Evolutionary conservation across 805 yeast genomes (phyloP).

Genomic region (Schizosaccharomyces cryophilus): DNA sequence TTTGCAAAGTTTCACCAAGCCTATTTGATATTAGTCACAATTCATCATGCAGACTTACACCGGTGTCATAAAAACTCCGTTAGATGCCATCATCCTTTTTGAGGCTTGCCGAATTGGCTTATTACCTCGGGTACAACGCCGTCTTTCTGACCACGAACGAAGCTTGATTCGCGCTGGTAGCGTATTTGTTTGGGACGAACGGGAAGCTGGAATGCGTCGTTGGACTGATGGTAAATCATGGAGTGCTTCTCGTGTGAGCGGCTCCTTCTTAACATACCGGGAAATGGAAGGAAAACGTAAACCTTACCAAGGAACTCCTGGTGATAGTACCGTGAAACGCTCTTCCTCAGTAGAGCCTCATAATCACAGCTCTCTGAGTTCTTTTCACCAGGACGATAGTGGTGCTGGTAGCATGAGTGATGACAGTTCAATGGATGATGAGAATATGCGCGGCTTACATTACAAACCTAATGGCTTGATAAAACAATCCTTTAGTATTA

Average conservation of each 20-base stretch:
- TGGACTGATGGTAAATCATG: conserved; percentile 63
- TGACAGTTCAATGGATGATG: conserved; percentile 10
- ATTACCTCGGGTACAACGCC: conserved; percentile 32
- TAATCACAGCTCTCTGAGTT: not conserved
- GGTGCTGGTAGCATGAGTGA: conserved; percentile 3
- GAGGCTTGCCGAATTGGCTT: conserved; percentile 37
- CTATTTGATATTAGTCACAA: not conserved
- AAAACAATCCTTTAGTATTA: conserved; percentile 39
- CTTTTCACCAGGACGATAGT: not conserved
- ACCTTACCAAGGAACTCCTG: conserved; percentile 4
- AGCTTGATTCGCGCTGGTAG: conserved; percentile 30
- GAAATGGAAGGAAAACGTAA: conserved; percentile 25
- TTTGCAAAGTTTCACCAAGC: not conserved
- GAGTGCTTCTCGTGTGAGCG: conserved; percentile 48
- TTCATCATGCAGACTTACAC: conserved; percentile 31
- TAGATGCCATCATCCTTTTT: conserved; percentile 37
- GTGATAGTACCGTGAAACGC: conserved; percentile 1
- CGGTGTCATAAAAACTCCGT: conserved; percentile 31
- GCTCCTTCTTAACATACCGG: conserved; percentile 35
- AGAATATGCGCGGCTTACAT: conserved; percentile 8
- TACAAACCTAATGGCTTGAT: conserved; percentile 30
- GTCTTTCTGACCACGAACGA: conserved; percentile 34
- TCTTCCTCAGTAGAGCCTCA: not conserved
- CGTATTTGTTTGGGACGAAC: conserved; percentile 49
- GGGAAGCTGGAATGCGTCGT: conserved; percentile 42